These are phyloP conservation scores for Usnea hakonensis DNA, from an alignment of 495 filamentous ascomycete genomes.

Conservation along the genomic window DNA sequence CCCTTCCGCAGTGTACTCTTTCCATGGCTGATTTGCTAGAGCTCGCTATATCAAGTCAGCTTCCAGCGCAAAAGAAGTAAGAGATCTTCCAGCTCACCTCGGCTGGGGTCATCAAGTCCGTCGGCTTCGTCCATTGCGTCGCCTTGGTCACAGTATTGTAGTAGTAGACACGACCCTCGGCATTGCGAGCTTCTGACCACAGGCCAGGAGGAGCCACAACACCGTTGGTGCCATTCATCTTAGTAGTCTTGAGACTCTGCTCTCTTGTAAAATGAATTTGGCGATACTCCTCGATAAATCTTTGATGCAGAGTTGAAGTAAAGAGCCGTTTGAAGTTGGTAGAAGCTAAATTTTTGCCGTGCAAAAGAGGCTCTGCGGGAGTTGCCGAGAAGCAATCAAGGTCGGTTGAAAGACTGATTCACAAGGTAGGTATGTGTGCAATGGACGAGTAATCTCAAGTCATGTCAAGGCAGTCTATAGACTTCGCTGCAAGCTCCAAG, in stretches of 20 bases:
- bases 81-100: slow-evolving; percentile 52
- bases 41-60: slow-evolving; percentile 51
- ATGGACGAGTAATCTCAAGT: slow-evolving; percentile 5
- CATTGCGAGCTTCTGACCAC: slow-evolving; percentile 79
- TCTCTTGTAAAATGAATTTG: not conserved
- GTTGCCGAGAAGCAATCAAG: not conserved
- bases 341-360: not conserved
- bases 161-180: slow-evolving; percentile 87
- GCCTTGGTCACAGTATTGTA: slow-evolving; percentile 80
- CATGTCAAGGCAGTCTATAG: slow-evolving; percentile 20
- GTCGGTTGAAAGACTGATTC: too few relatives aligned
- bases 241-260: not conserved
- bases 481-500: slow-evolving; percentile 64
- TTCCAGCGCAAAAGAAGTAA: not conserved
- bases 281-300: not conserved
- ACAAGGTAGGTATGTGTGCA: not conserved
- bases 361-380: slow-evolving; percentile 12
- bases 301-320: not conserved
- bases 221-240: slow-evolving; percentile 59
- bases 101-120: slow-evolving; percentile 76
- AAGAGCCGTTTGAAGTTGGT: not conserved
- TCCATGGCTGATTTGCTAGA: slow-evolving; percentile 79
- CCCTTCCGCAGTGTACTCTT: slow-evolving; percentile 78
- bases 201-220: slow-evolving; percentile 45
- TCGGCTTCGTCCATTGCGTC: slow-evolving; percentile 91